A percentile compares a stretch with the other conserved stretches of the same genome.
These are phyloP conservation scores for Zymoseptoria ardabiliae DNA, from an alignment of 2,329 filamentous ascomycete genomes.

Conservation along the genomic window DNA sequence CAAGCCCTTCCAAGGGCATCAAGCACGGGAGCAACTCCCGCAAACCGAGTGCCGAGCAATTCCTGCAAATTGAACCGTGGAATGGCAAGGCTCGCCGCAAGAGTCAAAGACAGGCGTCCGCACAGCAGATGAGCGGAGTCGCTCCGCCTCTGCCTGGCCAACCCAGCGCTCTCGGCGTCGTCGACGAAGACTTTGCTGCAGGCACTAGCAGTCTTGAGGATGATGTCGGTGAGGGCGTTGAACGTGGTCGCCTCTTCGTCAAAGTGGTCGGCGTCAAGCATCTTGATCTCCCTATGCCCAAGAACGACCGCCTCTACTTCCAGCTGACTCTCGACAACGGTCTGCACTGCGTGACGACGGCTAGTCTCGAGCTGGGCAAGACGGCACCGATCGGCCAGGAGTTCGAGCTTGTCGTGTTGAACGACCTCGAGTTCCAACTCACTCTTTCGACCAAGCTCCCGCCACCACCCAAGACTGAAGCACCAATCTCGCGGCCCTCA, in stretches of 20 bases:
- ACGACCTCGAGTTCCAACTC: conserved; percentile 97
- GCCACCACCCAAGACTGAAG: conserved; percentile 35
- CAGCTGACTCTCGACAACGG: conserved; percentile 97
- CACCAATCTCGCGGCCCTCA: conserved; percentile 32
- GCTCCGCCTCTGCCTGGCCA: conserved; percentile 82
- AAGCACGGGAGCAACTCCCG: conserved; percentile 59
- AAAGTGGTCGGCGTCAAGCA: conserved; percentile 99
- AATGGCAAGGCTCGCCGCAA: conserved; percentile 69
- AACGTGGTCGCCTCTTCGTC: conserved; percentile 87
- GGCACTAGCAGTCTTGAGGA: conserved; percentile 43
- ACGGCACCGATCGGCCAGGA: conserved; percentile 95
- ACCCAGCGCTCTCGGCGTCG: conserved; percentile 59
- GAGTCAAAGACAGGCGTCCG: conserved; percentile 52
- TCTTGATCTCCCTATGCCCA: conserved; percentile 81
- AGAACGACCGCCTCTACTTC: conserved; percentile 87
- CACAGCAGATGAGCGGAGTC: conserved; percentile 48
- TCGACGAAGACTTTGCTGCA: conserved; percentile 60
- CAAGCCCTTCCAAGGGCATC: conserved; percentile 46
- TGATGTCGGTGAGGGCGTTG: conserved; percentile 63
- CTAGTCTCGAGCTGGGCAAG: conserved; percentile 85
- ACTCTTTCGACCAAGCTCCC: conserved; percentile 93
- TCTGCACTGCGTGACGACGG: conserved; percentile 92
- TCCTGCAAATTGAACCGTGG: conserved; percentile 97
- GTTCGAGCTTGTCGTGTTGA: conserved; percentile 93
- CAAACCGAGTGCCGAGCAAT: conserved; percentile 69